phyloP scores from a whole-genome alignment of 768 basidiomycete genomes.

The Tylopilus vinaceipallidus region DNA sequence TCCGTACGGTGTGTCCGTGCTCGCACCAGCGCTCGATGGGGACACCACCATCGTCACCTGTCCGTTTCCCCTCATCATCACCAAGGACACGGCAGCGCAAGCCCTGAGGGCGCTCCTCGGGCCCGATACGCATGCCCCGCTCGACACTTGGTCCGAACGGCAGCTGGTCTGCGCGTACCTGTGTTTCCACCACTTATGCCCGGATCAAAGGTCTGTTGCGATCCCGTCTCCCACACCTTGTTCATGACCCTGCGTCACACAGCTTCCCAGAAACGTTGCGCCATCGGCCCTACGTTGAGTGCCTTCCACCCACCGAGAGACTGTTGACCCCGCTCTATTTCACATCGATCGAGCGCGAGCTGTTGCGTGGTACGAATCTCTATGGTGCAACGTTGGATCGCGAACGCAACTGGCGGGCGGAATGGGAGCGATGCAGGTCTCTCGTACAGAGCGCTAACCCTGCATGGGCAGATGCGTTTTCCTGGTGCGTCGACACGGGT shows the following conservation, averaged over 20 bases:
- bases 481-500: slow-evolving; percentile 56
- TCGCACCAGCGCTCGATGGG: slow-evolving; percentile 47
- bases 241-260: no score
- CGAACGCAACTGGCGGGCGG: slow-evolving; percentile 53
- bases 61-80: slow-evolving; percentile 65
- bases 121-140: slow-evolving; percentile 9
- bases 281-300: slow-evolving; percentile 64
- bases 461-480: slow-evolving; percentile 51
- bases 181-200: slow-evolving; percentile 57
- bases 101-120: slow-evolving; percentile 45
- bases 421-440: slow-evolving; percentile 58
- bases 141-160: slow-evolving; percentile 53
- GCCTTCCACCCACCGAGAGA: slow-evolving; percentile 54
- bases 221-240: no score
- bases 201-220: no score
- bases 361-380: slow-evolving; percentile 78
- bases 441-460: slow-evolving; percentile 36
- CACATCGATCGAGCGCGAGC: slow-evolving; percentile 53
- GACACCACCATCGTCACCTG: slow-evolving; percentile 63
- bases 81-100: slow-evolving; percentile 43
- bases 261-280: no score
- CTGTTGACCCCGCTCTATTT: slow-evolving; percentile 79
- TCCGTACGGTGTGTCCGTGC: slow-evolving; percentile 46
- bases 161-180: slow-evolving; percentile 71
- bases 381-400: slow-evolving; percentile 75